These are phyloP conservation scores for Punctularia strigosozonata DNA, from an alignment of 768 basidiomycete genomes.

Conservation along the genomic window DNA sequence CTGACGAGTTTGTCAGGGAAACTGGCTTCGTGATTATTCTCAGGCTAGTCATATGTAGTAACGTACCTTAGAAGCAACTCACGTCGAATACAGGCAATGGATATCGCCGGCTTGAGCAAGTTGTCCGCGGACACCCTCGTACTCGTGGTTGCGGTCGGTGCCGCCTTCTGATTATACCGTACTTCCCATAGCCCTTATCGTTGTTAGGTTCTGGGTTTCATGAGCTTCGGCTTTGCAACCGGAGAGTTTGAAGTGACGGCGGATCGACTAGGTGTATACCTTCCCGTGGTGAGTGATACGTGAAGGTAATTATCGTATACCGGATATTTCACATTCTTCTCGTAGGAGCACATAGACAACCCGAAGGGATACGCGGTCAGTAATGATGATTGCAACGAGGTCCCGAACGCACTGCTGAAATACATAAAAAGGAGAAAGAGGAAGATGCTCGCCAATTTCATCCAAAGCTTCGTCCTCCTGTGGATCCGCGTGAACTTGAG, in stretches of 20 bases:
- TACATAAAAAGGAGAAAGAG: slow-evolving; percentile 53
- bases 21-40: slow-evolving; percentile 64
- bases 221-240: slow-evolving; percentile 52
- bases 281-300: slow-evolving; percentile 40
- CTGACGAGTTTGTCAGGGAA: slow-evolving; percentile 28
- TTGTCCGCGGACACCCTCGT: slow-evolving; percentile 53
- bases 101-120: slow-evolving; percentile 59
- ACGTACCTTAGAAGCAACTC: background rate
- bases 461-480: slow-evolving; percentile 63
- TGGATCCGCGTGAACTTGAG: slow-evolving; percentile 60
- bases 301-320: background rate
- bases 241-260: slow-evolving; percentile 62
- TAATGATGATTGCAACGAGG: background rate
- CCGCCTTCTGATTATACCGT: background rate
- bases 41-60: slow-evolving; percentile 25
- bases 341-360: slow-evolving; percentile 67
- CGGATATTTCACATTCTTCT: slow-evolving; percentile 1
- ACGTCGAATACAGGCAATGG: slow-evolving; percentile 38
- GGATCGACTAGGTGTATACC: slow-evolving; percentile 66
- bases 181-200: background rate
- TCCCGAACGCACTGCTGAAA: slow-evolving; percentile 27
- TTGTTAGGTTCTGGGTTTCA: slow-evolving; percentile 10
- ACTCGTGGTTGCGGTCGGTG: slow-evolving; percentile 36
- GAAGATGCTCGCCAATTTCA: slow-evolving; percentile 65
- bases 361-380: slow-evolving; percentile 36